A percentile compares a stretch with the other conserved stretches of the same genome.
phyloP scores from a whole-genome alignment of 2,329 filamentous ascomycete species.

The Botrytis paeoniae region DNA sequence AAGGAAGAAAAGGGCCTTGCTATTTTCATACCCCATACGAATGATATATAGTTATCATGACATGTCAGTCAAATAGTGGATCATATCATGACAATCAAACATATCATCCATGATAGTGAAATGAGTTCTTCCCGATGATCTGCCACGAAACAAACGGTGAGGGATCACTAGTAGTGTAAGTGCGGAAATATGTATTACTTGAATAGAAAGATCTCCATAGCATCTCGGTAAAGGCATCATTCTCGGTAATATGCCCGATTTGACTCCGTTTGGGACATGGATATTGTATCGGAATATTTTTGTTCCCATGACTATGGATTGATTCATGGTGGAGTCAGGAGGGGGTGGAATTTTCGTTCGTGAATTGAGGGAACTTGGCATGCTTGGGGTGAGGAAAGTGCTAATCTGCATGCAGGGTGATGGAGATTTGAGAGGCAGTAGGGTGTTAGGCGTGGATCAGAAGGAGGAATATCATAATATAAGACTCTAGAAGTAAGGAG shows the following conservation, averaged over 20 bases:
- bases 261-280: not conserved
- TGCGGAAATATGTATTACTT: not conserved
- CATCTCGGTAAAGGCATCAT: not conserved
- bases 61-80: not conserved
- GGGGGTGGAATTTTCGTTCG: not conserved
- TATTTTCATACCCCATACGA: not conserved
- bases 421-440: not conserved
- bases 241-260: not conserved
- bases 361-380: not conserved
- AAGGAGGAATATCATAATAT: not conserved
- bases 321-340: not conserved
- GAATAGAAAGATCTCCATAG: not conserved
- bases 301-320: slow-evolving; percentile 3
- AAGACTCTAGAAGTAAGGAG: not conserved
- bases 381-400: not conserved
- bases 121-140: not conserved
- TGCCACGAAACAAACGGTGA: slow-evolving; percentile 2
- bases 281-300: not conserved
- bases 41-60: not conserved
- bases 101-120: not conserved
- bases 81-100: not conserved
- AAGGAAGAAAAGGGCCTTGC: not conserved
- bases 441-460: too few relatives aligned
- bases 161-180: not conserved
- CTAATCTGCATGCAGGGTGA: not conserved